Evolutionary conservation across 306 rosid species (phyloP), one percentile per base, ranked within the genome.

Genomic region (Begonia loranthoides): DNA sequence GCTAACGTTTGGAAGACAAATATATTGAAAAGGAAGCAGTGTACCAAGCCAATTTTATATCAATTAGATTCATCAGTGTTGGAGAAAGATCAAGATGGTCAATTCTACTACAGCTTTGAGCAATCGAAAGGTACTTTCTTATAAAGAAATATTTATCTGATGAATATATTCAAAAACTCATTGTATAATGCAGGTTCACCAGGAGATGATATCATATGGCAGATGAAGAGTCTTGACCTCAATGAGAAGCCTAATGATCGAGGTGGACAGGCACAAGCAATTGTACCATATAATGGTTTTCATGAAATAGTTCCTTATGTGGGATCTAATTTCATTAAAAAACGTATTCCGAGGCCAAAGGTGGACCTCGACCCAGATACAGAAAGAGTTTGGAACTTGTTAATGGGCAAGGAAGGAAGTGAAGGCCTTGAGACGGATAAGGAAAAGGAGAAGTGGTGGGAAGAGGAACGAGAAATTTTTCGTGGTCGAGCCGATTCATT

Each of bases 281-380:
- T 90, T 62, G 88, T 90, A 41, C 76, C 76, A 15, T 90, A 76
- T 52, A 66, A 72, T 39, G 86, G 82, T 63, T 69, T 61, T 65
- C 71, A 81, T 66, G 68, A 85, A 14, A 49, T 90, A 62, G 80
- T 82, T 59, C 88, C 82, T 52, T 73, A 62, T 57, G 73, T 59
- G 51, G 77, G 67, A 45, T 36, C 45, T 46, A 72, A 69, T 34
- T 65, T 61, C 41, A 43, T 34, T 0, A 85, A 75, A 79, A 78
- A 76, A 61, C 80, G 66, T 12, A 90, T 77, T 61, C 70, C 78
- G 36, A 70, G 83, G 17, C 85, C 95, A 13, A 90, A 67, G 76
- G 99, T 90, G 62, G 95, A 80, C 70, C 86, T 90, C 38, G 95
- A 90, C 61, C 72, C 79, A 10, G 94, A 90, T 71, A 74, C 99